Conservation (phyloP, 2,329 filamentous ascomycete species). For the Aspergillus sp. region DNA sequence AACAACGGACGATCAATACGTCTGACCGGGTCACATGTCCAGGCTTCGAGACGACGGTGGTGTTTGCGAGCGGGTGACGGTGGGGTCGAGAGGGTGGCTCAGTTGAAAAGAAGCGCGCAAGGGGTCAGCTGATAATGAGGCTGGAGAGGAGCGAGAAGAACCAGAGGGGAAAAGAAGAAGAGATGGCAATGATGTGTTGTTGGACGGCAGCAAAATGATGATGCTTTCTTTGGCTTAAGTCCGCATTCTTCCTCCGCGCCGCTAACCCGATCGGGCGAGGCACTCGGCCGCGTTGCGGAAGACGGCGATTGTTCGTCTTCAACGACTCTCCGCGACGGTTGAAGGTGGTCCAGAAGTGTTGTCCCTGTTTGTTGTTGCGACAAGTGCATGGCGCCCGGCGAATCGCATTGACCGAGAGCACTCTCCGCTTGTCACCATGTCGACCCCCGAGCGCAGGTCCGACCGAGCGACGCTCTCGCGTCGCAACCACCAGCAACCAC, state of each 20-base stretch:
- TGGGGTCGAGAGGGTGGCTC: not conserved
- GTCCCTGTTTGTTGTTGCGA: not conserved
- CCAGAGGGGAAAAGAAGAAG: not conserved
- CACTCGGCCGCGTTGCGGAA: not conserved
- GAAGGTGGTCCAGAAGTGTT: not conserved
- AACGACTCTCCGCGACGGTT: not conserved
- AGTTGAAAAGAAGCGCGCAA: not conserved
- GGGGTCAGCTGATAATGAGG: too few relatives aligned
- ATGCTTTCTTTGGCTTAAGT: not conserved
- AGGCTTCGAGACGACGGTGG: constrained; percentile 6
- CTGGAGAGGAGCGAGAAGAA: too few relatives aligned
- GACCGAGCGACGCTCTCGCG: constrained; percentile 29
- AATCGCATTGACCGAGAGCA: constrained; percentile 4
- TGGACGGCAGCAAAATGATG: not conserved
- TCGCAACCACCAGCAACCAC: constrained; percentile 23
- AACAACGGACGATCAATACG: constrained; percentile 13
- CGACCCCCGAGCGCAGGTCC: constrained; percentile 29
- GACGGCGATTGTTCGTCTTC: not conserved
- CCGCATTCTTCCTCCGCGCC: constrained; percentile 12
- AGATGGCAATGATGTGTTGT: not conserved
- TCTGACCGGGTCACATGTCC: constrained; percentile 20
- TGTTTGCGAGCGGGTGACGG: not conserved
- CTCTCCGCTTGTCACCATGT: constrained; percentile 26
- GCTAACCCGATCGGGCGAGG: constrained; percentile 18
- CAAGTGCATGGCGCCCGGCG: constrained; percentile 10